Base-by-base conservation (phyloP, 2,329 filamentous ascomycete species). In the Aspergillus fumigatus region DNA sequence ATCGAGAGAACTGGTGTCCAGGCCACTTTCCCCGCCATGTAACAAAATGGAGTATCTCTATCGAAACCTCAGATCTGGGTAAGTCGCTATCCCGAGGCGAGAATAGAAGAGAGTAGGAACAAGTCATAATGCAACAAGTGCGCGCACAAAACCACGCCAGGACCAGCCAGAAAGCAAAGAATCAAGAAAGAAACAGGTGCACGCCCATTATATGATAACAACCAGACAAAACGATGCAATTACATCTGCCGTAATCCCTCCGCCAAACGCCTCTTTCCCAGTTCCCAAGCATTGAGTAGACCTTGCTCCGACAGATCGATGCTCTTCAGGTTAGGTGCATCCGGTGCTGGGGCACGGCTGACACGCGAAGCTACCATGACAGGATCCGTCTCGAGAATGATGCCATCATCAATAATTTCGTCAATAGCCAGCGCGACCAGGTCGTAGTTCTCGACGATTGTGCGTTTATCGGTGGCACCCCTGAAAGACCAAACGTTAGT, bases 371-470 rank as follows among this genome's bases (percentile, higher is more conserved):
- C 88, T 64, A 99, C 90, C 68, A 96, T 89, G 62, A 94, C 93
- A 1, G 94, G 92, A 73, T 99, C 94, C 0, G 93, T 97, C 79
- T 99, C 94, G 59, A 99, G 85, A 67, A 99, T 93, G 72, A 97
- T 95, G 59, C 94, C 94, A 70, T 96, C 92, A 75, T 96, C 92
- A 53, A 95, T 85, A 60, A 95, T 93, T 76, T 99, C 94, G 75
- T 99, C 94, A 62, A 99, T 90, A 48, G 92, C 90, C 53, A 99
- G 85, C 14, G 92, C 89, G 60, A 97, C 90, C 23, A 97, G 84
- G 76, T 97, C 94, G 81, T 97, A 99, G 83, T 97, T 97, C 78
- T 99, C 94, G 70, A 97, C 88, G 64, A 97, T 92, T 56, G 94
- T 97, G 65, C 94, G 88, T 83, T 97, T 97, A 80, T 99, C 94